Base-by-base conservation (phyloP, 1,284 basidiomycete species). In the Takashimella koratensis region DNA sequence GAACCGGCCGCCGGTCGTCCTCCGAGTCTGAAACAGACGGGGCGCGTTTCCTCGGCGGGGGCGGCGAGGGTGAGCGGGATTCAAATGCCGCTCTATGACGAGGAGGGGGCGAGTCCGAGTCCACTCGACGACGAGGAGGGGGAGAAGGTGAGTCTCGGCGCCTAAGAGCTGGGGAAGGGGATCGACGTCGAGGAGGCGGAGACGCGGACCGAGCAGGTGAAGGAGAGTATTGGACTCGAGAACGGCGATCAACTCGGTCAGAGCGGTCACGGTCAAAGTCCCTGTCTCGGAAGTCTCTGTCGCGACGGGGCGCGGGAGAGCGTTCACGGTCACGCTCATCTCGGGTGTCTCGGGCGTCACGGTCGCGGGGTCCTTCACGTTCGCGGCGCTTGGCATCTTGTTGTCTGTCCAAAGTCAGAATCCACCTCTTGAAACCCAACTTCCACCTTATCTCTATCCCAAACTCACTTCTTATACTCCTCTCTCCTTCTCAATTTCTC, bases 401-500 rank as follows among this genome's bases (percentile, higher is more conserved):
- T 23, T 45, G 39, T 12, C 60, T n/a, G n/a, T n/a, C n/a, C n/a
- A n/a, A n/a, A n/a, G n/a, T n/a, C n/a, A n/a, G n/a, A n/a, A n/a
- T n/a, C n/a, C n/a, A n/a, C n/a, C n/a, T n/a, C n/a, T n/a, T n/a
- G n/a, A n/a, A n/a, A n/a, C n/a, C n/a, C n/a, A n/a, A n/a, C n/a
- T n/a, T n/a, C n/a, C n/a, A n/a, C n/a, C n/a, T n/a, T n/a, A n/a
- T n/a, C n/a, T n/a, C 67, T 57, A 75, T 75, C 48, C 6, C 22
- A 19, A 30, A 59, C 63, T 22, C 27, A 60, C 54, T 76, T 61
- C 56, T 77, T 78, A 63, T 86, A 84, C 55, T 85, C 83, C 52
- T 84, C 82, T 48, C 82, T 70, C 51, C 82, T 72, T 53, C 84
- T 76, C 56, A 85, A 68, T 51, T 80, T 78, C 45, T 85, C 86